Base-by-base conservation (phyloP, 2,329 filamentous ascomycete species). In the Chaetomium olivaceum region DNA sequence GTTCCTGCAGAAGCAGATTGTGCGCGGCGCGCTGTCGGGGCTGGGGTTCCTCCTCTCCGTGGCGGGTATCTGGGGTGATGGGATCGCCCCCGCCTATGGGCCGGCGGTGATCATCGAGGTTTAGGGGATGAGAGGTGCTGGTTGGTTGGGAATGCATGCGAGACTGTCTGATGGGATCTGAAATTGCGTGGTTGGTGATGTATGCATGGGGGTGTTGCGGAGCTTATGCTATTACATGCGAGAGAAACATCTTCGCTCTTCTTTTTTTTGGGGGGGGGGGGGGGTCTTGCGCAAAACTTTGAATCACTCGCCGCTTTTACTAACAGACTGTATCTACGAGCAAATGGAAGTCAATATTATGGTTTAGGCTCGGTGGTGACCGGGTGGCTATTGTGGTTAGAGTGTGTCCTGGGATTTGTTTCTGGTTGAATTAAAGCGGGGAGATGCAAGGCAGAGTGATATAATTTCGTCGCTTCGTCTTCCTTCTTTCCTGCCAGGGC, bases 51-150 rank as follows among this genome's bases (percentile, higher is more conserved):
- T 81, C 62, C 83, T 90, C 79, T 83, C 87, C 23, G 80, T 89
- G 21, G 77, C 89, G 43, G 87, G 87, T 19, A 85, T 90, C 72
- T 90, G 87, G 87, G 87, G 87, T 5, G 87, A 89, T 74, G 85
- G 86, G 29, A 79, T 68, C 14, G 57, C 25, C 16, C 55, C 52
- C 29, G 62, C 67, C n/a, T 67, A 67, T 54, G 64, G 60, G n/a
- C 62, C 64, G 63, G 52, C 65, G 2, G 62, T 71, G 16, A n/a
- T 70, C 25, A 64, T 70, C 52, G 63, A 63, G 57, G 43, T 65
- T 25, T 66, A 39, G 23, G 56, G 19, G 21, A 19, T n/a, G 14
- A 16, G 14, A 7, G 25, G 21, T 27, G 25, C 16, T 21, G 25
- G 23, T 14, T 60, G 48, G 51, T 23, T 33, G 21, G 8, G 25